These are phyloP conservation scores for Nemania abortiva DNA, from an alignment of 2,329 filamentous ascomycete genomes.

Conservation along the genomic window DNA sequence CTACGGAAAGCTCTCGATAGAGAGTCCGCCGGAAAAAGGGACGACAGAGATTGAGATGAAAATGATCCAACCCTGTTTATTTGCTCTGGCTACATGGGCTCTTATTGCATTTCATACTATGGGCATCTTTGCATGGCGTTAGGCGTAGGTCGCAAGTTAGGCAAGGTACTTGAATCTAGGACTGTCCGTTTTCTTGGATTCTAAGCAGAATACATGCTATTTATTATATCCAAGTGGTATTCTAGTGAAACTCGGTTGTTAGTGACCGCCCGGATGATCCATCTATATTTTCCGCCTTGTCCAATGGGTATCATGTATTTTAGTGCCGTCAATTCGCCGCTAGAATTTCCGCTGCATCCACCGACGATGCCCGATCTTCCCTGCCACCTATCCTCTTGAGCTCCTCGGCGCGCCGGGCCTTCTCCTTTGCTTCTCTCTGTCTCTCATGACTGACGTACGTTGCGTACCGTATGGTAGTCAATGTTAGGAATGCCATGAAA, in stretches of 20 bases:
- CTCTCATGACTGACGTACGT: slow-evolving; percentile 67
- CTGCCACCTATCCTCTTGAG: slow-evolving; percentile 59
- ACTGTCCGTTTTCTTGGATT: background rate
- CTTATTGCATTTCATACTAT: slow-evolving; percentile 9
- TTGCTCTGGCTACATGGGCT: background rate
- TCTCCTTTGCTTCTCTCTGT: slow-evolving; percentile 60
- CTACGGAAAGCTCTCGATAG: slow-evolving; percentile 60
- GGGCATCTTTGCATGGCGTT: slow-evolving; percentile 36
- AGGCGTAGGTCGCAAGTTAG: slow-evolving; percentile 32
- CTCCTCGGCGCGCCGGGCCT: slow-evolving; percentile 59
- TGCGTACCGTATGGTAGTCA: slow-evolving; percentile 70
- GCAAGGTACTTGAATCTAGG: slow-evolving; percentile 35
- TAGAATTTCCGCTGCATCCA: slow-evolving; percentile 69
- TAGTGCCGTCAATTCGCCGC: slow-evolving; percentile 62
- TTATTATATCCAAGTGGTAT: slow-evolving; percentile 10
- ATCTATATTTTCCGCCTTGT: slow-evolving; percentile 31
- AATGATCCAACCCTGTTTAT: background rate
- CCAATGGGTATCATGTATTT: slow-evolving; percentile 46
- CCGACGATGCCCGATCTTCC: slow-evolving; percentile 59
- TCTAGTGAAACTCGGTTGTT: slow-evolving; percentile 12
- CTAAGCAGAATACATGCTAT: slow-evolving; percentile 4
- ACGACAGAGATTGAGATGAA: slow-evolving; percentile 17
- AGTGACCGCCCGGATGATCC: slow-evolving; percentile 3
- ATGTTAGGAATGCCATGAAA: slow-evolving; percentile 72
- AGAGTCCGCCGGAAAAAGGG: slow-evolving; percentile 43